Evolutionary conservation across 192 early-diverging fungal species (phyloP).

Genomic region (Backusella luteola): DNA sequence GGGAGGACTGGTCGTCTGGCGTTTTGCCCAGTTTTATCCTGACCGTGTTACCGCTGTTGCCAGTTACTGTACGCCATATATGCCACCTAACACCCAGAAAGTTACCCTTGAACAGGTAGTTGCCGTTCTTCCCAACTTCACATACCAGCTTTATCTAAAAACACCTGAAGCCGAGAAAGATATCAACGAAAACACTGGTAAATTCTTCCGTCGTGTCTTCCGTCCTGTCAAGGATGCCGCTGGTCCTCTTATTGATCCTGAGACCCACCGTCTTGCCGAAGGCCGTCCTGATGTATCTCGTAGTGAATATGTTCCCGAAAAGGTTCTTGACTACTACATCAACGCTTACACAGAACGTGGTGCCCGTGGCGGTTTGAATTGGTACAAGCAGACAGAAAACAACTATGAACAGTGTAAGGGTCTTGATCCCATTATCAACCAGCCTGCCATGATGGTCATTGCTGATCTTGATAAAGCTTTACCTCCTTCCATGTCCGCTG

Average conservation of each 20-base stretch:
- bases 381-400: slow-evolving; percentile 42
- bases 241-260: slow-evolving; percentile 16
- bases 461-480: slow-evolving; percentile 32
- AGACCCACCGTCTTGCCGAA: slow-evolving; percentile 16
- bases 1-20: slow-evolving; percentile 57
- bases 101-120: slow-evolving; percentile 45
- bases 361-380: slow-evolving; percentile 59
- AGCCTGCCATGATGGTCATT: slow-evolving; percentile 34
- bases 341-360: slow-evolving; percentile 36
- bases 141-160: slow-evolving; percentile 49
- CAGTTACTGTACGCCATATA: slow-evolving; percentile 55
- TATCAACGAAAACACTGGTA: slow-evolving; percentile 35
- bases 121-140: slow-evolving; percentile 45
- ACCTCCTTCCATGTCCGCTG: slow-evolving; percentile 32
- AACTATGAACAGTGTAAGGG: slow-evolving; percentile 33
- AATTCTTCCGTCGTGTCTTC: slow-evolving; percentile 35
- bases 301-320: slow-evolving; percentile 16
- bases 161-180: slow-evolving; percentile 41
- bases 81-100: slow-evolving; percentile 32
- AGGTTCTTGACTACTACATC: slow-evolving; percentile 57
- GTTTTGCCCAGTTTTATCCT: slow-evolving; percentile 56
- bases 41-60: slow-evolving; percentile 54
- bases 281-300: slow-evolving; percentile 7
- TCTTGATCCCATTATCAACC: slow-evolving; percentile 21
- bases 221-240: slow-evolving; percentile 20